Evolutionary conservation across 768 basidiomycete genomes (phyloP).

Genomic region (Dioszegia crocea): DNA sequence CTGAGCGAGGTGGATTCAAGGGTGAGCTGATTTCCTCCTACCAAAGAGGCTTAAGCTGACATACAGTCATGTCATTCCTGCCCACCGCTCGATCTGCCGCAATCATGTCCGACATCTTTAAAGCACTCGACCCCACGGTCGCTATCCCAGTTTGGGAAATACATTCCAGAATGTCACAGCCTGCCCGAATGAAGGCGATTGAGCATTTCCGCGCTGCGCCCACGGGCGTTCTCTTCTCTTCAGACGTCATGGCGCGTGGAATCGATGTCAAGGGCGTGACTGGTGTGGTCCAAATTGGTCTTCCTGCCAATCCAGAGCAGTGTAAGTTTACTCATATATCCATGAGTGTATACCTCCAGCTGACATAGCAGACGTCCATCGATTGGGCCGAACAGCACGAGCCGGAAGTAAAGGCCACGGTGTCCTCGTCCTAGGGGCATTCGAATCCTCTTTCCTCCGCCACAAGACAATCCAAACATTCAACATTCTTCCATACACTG

Average conservation of each 20-base stretch:
- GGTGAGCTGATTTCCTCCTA: slow-evolving; percentile 15
- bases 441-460: slow-evolving; percentile 56
- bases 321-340: slow-evolving; percentile 29
- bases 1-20: slow-evolving; percentile 26
- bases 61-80: slow-evolving; percentile 59
- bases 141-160: slow-evolving; percentile 54
- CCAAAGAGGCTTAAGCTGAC: neutral
- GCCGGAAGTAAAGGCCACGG: slow-evolving; percentile 55
- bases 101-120: slow-evolving; percentile 51
- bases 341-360: neutral
- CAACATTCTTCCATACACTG: slow-evolving; percentile 50
- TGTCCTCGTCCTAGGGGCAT: slow-evolving; percentile 57
- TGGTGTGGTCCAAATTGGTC: slow-evolving; percentile 57
- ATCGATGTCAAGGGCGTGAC: slow-evolving; percentile 68
- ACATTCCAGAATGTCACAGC: slow-evolving; percentile 60
- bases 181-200: slow-evolving; percentile 55
- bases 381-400: slow-evolving; percentile 53
- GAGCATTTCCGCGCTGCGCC: slow-evolving; percentile 55
- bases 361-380: slow-evolving; percentile 47
- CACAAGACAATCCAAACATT: slow-evolving; percentile 52
- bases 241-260: slow-evolving; percentile 56
- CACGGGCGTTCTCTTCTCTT: slow-evolving; percentile 53
- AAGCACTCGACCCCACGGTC: slow-evolving; percentile 6
- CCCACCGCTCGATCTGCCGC: slow-evolving; percentile 63
- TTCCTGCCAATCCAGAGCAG: slow-evolving; percentile 50